Base-by-base conservation (phyloP, 306 rosid genomes). In the Fragaria ananassa region DNA sequence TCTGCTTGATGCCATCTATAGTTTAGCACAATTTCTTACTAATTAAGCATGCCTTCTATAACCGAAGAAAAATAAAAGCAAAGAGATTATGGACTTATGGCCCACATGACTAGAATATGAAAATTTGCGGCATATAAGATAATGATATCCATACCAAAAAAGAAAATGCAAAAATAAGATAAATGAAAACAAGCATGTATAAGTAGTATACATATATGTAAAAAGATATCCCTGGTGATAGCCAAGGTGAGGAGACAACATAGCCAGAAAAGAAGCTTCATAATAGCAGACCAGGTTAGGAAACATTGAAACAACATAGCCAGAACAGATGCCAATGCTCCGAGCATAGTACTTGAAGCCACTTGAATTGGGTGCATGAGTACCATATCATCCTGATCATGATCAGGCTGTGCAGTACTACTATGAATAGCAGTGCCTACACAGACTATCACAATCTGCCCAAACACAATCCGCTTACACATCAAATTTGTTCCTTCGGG, bases 401-500 rank as follows among this genome's bases (percentile, higher is more conserved):
- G 63, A 21, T 85, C 85, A 6, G 35, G 71, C 65, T 84, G 25
- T 5, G 79, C 84, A 57, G 34, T 23, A 57, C 34, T 57, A 14
- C 89, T 86, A 65, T 81, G 49, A 27, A 91, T 46, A 42, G 79
- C 89, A 2, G 89, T 82, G 17, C 89, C 91, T 2, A 91, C 93
- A 11, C 81, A 87, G 42, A 91, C 90, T 46, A 84, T 89, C 87
- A 91, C 97, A 11, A 89, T 78, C 83, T 87, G 90, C n/a, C 91
- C 96, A 66, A 85, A 88, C 18, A 92, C 97, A 10, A 93, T 78
- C 65, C 88, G 45, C 84, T 93, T 93, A 0, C 87, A 70, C 82
- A 82, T 67, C 89, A 93, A 76, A 56, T 78, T 74, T 2, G 84
- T 82, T 3, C 86, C 79, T 58, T 72, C 83, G 1, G 97, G 92